Conservation (phyloP, 1,284 basidiomycete genomes). For the Apiotrichum laibachii region DNA sequence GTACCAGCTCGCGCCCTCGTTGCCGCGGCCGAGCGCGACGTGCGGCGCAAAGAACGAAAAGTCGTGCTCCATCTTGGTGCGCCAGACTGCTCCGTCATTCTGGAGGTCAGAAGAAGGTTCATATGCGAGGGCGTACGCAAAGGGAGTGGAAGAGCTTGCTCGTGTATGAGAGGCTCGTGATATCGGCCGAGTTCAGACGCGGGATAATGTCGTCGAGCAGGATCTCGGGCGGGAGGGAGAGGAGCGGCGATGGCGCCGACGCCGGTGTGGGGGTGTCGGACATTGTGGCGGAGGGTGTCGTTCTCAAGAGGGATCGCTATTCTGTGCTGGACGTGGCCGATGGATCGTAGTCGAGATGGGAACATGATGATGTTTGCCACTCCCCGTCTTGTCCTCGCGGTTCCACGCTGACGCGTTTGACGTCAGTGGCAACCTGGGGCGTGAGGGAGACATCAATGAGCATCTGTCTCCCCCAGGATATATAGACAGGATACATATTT, state of each 20-base stretch:
- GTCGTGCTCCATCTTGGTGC: slow-evolving; percentile 65
- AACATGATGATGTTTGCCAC: too few relatives aligned
- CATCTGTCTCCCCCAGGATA: too few relatives aligned
- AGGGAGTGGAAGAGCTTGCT: slow-evolving; percentile 30
- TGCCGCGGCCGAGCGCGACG: slow-evolving; percentile 22
- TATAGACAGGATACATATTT: too few relatives aligned
- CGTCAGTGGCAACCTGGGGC: too few relatives aligned
- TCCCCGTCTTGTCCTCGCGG: too few relatives aligned
- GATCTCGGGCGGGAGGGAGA: slow-evolving; percentile 57
- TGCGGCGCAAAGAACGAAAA: slow-evolving; percentile 66
- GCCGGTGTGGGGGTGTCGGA: neutral
- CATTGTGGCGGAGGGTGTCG: neutral
- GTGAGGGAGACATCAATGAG: too few relatives aligned
- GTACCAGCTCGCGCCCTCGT: slow-evolving; percentile 58
- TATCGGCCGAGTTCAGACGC: slow-evolving; percentile 58
- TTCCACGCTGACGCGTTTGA: too few relatives aligned
- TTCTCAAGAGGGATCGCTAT: too few relatives aligned
- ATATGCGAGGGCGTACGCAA: slow-evolving; percentile 50
- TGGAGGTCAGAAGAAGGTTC: slow-evolving; percentile 34
- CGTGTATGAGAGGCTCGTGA: slow-evolving; percentile 56
- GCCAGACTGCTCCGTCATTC: slow-evolving; percentile 78
- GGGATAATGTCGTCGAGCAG: slow-evolving; percentile 70
- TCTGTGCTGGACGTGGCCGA: too few relatives aligned
- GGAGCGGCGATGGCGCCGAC: slow-evolving; percentile 4
- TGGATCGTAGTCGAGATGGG: too few relatives aligned